Evolutionary conservation across 768 basidiomycete species (phyloP).

Genomic region (Leccinum subtestaceum): DNA sequence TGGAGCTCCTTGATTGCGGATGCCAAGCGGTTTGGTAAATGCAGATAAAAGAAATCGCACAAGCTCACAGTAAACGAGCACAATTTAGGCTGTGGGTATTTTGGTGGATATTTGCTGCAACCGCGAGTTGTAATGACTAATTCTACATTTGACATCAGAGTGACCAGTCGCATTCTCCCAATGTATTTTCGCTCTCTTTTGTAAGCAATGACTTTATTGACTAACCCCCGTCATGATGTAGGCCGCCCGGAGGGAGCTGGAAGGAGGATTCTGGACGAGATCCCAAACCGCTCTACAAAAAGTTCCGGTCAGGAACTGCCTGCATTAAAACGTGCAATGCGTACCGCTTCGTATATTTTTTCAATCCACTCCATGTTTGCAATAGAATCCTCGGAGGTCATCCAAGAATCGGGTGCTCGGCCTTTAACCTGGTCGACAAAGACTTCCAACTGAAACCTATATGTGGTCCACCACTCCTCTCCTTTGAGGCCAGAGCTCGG

Average conservation of each 20-base stretch:
- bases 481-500: slow-evolving; percentile 37
- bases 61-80: too few relatives aligned
- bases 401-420: slow-evolving; percentile 51
- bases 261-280: slow-evolving; percentile 34
- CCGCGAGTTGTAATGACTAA: neutral
- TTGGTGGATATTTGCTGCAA: neutral
- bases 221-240: neutral
- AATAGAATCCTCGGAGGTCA: slow-evolving; percentile 51
- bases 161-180: neutral
- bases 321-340: slow-evolving; percentile 10
- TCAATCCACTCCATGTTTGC: slow-evolving; percentile 59
- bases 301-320: neutral
- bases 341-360: slow-evolving; percentile 50
- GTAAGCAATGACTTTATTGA: neutral
- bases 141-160: slow-evolving; percentile 4
- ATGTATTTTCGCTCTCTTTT: neutral
- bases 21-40: too few relatives aligned
- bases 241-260: slow-evolving; percentile 11
- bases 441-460: slow-evolving; percentile 57
- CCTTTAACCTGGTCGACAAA: slow-evolving; percentile 60
- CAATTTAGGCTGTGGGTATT: too few relatives aligned
- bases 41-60: too few relatives aligned
- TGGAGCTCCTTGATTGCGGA: too few relatives aligned
- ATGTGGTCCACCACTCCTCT: slow-evolving; percentile 58
- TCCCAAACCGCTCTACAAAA: slow-evolving; percentile 31